Percentiles rank a stretch among this genome's conserved stretches.
These are phyloP conservation scores for Cercospora zeae-maydis DNA, from an alignment of 2,329 filamentous ascomycete genomes.

Conservation along the genomic window DNA sequence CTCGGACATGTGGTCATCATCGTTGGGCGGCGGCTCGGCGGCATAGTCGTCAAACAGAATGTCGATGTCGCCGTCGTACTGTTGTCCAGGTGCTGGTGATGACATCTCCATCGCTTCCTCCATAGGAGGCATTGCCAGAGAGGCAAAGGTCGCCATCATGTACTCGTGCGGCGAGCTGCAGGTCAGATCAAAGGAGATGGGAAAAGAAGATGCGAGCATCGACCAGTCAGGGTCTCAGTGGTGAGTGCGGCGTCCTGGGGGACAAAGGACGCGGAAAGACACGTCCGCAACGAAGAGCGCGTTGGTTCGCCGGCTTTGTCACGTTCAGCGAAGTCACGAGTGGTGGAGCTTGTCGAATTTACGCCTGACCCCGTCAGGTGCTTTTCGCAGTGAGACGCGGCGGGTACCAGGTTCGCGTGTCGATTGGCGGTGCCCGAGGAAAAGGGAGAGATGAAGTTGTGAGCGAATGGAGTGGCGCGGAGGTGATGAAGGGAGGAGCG, in stretches of 20 bases:
- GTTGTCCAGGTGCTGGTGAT: slow-evolving; percentile 44
- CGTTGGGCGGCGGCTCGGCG: slow-evolving; percentile 29
- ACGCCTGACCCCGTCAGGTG: background rate
- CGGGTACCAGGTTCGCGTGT: background rate
- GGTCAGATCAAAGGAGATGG: background rate
- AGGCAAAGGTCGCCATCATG: slow-evolving; percentile 29
- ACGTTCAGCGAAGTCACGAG: background rate
- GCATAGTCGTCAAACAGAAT: slow-evolving; percentile 55
- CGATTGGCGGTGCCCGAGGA: background rate
- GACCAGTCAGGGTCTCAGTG: slow-evolving; percentile 1
- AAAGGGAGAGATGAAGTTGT: background rate
- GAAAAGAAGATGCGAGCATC: slow-evolving; percentile 1
- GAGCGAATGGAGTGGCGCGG: background rate
- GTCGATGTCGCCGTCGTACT: slow-evolving; percentile 52
- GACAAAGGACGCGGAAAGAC: background rate
- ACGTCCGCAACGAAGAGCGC: background rate
- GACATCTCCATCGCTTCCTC: slow-evolving; percentile 57
- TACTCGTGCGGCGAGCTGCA: slow-evolving; percentile 9
- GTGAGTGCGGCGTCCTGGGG: background rate
- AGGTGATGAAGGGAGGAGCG: background rate
- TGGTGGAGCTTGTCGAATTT: background rate
- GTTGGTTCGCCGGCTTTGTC: background rate
- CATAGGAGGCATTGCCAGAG: slow-evolving; percentile 29
- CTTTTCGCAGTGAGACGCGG: background rate
- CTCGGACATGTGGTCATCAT: slow-evolving; percentile 57